Evolutionary conservation across 1,284 basidiomycete species (phyloP), one percentile per base, ranked within the genome.

Genomic region (Irpex sp.): DNA sequence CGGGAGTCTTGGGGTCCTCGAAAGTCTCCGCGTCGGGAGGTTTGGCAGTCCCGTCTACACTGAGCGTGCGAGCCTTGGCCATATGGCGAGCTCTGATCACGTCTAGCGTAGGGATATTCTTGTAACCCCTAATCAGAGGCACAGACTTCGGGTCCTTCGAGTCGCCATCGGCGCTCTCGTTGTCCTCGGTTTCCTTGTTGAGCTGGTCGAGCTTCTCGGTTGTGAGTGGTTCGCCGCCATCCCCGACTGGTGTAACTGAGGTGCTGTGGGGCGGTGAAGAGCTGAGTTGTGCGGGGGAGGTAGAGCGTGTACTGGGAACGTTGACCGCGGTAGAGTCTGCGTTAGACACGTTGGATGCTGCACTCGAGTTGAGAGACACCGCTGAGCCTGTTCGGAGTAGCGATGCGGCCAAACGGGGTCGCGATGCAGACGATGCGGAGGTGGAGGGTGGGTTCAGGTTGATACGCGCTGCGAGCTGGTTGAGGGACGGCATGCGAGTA

Each of bases 71-170:
- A 31, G 86, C 79, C 75, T 89, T 88, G 62, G 85, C 86, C 63
- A 92, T 77, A 36, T 43, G 39, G 39, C 89, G 83, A 35, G 87
- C 86, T 7, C 91, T 89, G 75, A 94, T 94, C 26, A 88, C 89
- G 69, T 92, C 90, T 51, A 94, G 82, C 67, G 83, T 86, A 17
- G 92, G 92, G 50, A 94, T 90, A 69, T 92, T 92, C 84, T 91
- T 93, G 77, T 93, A 94, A 26, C 92, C 92, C 39, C 84, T 78
- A 63, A 85, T 84, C 66, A 81, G 75, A 70, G 81, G 83, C 63
- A 79, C 80, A 73, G 81, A 79, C 67, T 80, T 72, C 62, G 68
- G 67, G 59, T 70, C 57, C n/a, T 64, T 63, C 35, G 68, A 61
- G 9, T 67, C 70, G 65, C 69, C 66, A 50, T 69, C 58, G 51